These are phyloP conservation scores for Hypoxylon sp. DNA, from an alignment of 2,329 filamentous ascomycete species.

Conservation along the genomic window DNA sequence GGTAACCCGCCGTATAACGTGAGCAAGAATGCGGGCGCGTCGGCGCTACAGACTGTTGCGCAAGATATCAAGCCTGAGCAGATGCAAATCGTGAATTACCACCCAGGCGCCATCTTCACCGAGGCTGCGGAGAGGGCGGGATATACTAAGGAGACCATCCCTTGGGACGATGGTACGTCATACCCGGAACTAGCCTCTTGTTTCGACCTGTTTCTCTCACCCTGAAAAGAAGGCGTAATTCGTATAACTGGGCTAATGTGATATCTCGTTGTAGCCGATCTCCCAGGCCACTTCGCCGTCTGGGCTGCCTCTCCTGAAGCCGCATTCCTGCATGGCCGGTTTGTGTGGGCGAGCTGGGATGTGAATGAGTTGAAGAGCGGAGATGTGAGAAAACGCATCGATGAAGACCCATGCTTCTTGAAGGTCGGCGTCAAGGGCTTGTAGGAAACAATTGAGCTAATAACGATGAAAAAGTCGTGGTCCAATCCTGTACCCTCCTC, in stretches of 20 bases:
- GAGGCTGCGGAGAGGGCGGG: conserved; percentile 47
- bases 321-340: conserved; percentile 57
- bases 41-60: conserved; percentile 58
- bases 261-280: conserved; percentile 36
- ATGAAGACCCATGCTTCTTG: conserved; percentile 46
- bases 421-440: conserved; percentile 46
- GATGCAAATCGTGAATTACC: conserved; percentile 59
- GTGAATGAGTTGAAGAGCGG: conserved; percentile 56
- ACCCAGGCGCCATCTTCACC: conserved; percentile 59
- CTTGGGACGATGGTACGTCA: conserved; percentile 53
- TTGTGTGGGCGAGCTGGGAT: conserved; percentile 59
- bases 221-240: not conserved
- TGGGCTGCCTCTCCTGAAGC: conserved; percentile 59
- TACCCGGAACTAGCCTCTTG: not conserved
- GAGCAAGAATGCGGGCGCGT: conserved; percentile 58
- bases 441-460: not conserved
- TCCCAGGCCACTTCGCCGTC: conserved; percentile 57
- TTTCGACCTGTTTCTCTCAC: not conserved
- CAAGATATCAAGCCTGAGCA: conserved; percentile 52
- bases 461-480: not conserved
- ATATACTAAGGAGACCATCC: conserved; percentile 43
- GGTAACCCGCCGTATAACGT: conserved; percentile 52
- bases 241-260: not conserved
- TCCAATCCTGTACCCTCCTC: not conserved
- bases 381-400: conserved; percentile 48